Base-by-base conservation (phyloP, 1,284 basidiomycete genomes). In the Rhodotorula glutinis region DNA sequence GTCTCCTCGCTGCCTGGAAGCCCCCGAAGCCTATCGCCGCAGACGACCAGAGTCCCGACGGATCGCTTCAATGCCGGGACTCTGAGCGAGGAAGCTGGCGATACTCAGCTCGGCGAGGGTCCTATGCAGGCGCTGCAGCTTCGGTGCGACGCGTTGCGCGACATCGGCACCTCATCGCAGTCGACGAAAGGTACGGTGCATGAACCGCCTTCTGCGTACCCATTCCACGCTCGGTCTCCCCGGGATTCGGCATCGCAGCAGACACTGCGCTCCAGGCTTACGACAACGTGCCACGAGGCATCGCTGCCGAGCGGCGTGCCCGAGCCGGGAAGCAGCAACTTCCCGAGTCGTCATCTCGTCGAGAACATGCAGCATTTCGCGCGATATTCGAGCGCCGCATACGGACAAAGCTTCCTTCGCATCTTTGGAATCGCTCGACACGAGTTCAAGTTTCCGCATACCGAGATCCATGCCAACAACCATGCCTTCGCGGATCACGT, bases 351-450 rank as follows among this genome's bases (percentile, higher is more conserved):
- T 23, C 78, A 80, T 49, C 72, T 83, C 23, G 77, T 82, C 47
- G 74, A 75, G 56, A 83, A 83, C 63, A 76, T 83, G 53, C 79
- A 81, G 62, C 76, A 78, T 7, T 83, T 82, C 69, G 81, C 82
- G 78, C 75, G 80, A 25, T 83, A 81, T 72, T 78, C 79, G 14
- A 79, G 77, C 27, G 81, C 81, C 0, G 81, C 81, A 10, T 82
- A 82, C 61, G 81, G 81, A 61, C 74, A 78, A 67, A 77, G 79
- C 62, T 82, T 82, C 64, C 74, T 83, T 62, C 75, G 82, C 19
- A 81, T 83, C 47, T 73, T 83, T 7, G 81, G 81, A 1, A 76
- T 83, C 56, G 81, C 81, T 27, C 69, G 63, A 25, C 56, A 62
- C 54, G 67, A 66, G 60, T 81, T 80, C 75, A 78, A 79, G 66